Percentiles rank a stretch among this genome's conserved stretches.
Evolutionary conservation across 1,284 basidiomycete genomes (phyloP).

Genomic region (Apiotrichum sp.): DNA sequence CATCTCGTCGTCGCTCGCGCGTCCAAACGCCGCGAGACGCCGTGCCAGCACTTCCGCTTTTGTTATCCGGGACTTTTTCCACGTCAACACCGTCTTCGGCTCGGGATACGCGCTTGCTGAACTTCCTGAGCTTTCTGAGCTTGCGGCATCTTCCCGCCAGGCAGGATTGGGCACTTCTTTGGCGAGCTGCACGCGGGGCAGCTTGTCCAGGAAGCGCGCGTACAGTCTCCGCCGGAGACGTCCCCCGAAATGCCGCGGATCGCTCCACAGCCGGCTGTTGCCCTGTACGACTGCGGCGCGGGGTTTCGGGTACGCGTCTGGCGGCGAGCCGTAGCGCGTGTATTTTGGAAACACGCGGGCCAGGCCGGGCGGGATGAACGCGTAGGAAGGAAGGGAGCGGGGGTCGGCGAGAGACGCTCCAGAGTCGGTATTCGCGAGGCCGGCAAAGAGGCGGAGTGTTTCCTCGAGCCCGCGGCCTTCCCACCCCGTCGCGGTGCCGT

Average conservation of each 20-base stretch:
- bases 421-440: neutral
- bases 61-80: too few species aligned
- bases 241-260: conserved; percentile 17
- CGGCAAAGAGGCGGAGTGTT: conserved; percentile 22
- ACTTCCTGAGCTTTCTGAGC: too few species aligned
- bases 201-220: conserved; percentile 14
- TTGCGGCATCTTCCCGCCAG: too few species aligned
- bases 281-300: conserved; percentile 20
- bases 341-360: conserved; percentile 3
- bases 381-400: conserved; percentile 2
- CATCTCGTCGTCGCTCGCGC: too few species aligned
- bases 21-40: too few species aligned
- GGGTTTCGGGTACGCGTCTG: conserved; percentile 19
- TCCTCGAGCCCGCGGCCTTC: conserved; percentile 11
- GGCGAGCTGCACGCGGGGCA: neutral
- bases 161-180: neutral
- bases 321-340: neutral
- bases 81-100: too few species aligned
- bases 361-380: conserved; percentile 2
- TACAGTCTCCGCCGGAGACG: conserved; percentile 26
- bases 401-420: neutral
- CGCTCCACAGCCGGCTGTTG: conserved; percentile 29
- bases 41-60: too few species aligned
- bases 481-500: conserved; percentile 10
- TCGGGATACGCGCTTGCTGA: too few species aligned